phyloP scores from a whole-genome alignment of 352 stramenopile genomes.

The Phytophthora sansomeana region DNA sequence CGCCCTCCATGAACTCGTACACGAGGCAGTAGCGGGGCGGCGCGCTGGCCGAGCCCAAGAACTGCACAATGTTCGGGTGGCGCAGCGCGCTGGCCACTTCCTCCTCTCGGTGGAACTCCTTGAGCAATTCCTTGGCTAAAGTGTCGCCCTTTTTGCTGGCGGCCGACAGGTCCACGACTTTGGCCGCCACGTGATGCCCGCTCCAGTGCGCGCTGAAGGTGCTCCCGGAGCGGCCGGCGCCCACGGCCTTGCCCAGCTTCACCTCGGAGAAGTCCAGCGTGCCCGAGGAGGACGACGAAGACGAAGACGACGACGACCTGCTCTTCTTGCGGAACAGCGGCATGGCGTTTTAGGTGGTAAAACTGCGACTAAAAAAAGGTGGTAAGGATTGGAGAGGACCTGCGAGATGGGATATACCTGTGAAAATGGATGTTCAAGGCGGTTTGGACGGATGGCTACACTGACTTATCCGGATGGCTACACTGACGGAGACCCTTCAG shows the following conservation, averaged over 20 bases:
- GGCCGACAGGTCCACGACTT: constrained; percentile 52
- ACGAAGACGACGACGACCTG: constrained; percentile 23
- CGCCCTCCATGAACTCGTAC: constrained; percentile 76
- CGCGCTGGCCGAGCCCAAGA: constrained; percentile 55
- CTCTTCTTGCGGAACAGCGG: constrained; percentile 37
- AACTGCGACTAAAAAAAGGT: constrained; percentile 15
- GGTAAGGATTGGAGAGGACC: not conserved
- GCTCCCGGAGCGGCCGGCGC: constrained; percentile 58
- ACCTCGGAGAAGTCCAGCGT: constrained; percentile 55
- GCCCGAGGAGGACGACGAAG: constrained; percentile 11
- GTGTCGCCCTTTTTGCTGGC: constrained; percentile 29
- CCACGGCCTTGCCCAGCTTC: constrained; percentile 50
- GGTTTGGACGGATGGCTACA: too few species aligned
- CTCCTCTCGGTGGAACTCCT: constrained; percentile 65
- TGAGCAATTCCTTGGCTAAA: constrained; percentile 60
- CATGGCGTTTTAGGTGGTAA: constrained; percentile 23
- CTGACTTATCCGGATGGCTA: too few species aligned
- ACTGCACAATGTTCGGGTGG: constrained; percentile 69
- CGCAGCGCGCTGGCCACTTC: constrained; percentile 61
- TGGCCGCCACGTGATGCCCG: constrained; percentile 59
- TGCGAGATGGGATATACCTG: too few species aligned
- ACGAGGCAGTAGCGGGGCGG: constrained; percentile 69
- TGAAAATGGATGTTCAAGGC: too few species aligned
- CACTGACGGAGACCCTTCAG: too few species aligned
- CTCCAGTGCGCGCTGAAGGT: constrained; percentile 63